Evolutionary conservation across 306 rosid genomes (phyloP).

Genomic region (Amphicarpaea edgeworthii): DNA sequence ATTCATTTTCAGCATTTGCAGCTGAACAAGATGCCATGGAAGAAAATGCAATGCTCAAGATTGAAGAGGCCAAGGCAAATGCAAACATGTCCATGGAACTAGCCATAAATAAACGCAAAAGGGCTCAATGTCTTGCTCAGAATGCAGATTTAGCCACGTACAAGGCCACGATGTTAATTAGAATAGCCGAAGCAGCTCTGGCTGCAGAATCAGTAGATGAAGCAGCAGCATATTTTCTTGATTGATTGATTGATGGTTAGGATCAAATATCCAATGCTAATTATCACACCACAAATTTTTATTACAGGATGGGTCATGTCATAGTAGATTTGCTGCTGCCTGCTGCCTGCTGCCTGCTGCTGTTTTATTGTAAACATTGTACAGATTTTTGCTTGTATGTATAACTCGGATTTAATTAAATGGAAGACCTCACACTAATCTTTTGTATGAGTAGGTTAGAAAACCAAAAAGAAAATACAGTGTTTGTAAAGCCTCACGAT

Average conservation of each 20-base stretch:
- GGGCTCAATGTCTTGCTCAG: constrained; percentile 78
- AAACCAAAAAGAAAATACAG: constrained; percentile 39
- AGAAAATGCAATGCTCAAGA: constrained; percentile 55
- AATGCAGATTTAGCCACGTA: constrained; percentile 84
- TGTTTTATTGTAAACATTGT: constrained; percentile 63
- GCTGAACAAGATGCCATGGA: constrained; percentile 68
- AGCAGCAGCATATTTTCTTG: constrained; percentile 66
- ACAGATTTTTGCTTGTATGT: constrained; percentile 68
- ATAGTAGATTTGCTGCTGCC: constrained; percentile 32
- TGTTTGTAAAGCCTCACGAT: constrained; percentile 15
- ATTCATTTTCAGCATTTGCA: constrained; percentile 59
- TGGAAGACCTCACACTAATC: constrained; percentile 57
- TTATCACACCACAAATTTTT: constrained; percentile 41
- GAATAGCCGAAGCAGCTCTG: constrained; percentile 78
- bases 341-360: too few species aligned
- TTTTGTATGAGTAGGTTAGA: constrained; percentile 52
- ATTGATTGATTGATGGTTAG: constrained; percentile 70
- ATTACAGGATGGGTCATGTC: constrained; percentile 29
- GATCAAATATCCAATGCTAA: constrained; percentile 43
- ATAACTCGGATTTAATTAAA: constrained; percentile 62
- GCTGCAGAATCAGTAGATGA: constrained; percentile 55
- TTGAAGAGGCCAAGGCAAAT: constrained; percentile 64
- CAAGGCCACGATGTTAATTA: constrained; percentile 74
- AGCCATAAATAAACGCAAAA: constrained; percentile 67
- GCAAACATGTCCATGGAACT: constrained; percentile 61